A percentile compares a stretch with the other conserved stretches of the same genome.
phyloP scores from a whole-genome alignment of 257 asterid genomes.

The Knoxia roxburghii region DNA sequence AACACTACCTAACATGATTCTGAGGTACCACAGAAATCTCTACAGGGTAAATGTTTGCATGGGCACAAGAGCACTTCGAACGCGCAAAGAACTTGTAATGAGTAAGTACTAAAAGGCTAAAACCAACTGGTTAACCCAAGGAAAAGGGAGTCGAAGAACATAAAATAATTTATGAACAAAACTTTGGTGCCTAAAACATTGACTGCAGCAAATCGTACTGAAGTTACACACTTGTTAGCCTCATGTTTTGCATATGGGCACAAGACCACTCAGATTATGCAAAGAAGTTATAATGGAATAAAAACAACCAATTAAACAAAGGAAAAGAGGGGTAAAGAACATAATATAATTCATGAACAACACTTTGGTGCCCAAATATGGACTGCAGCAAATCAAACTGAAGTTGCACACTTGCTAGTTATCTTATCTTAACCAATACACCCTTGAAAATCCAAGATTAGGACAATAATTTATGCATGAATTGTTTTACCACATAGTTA shows the following conservation, averaged over 20 bases:
- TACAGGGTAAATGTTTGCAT: too few relatives aligned
- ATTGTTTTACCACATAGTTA: background rate
- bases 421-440: background rate
- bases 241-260: too few relatives aligned
- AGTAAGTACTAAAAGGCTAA: background rate
- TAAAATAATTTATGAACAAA: background rate
- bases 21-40: background rate
- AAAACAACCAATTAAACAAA: too few relatives aligned
- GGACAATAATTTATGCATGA: too few relatives aligned
- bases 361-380: background rate
- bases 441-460: background rate
- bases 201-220: too few relatives aligned
- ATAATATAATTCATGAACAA: background rate
- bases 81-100: too few relatives aligned
- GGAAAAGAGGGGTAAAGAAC: too few relatives aligned
- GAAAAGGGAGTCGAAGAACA: background rate
- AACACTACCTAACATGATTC: background rate
- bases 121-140: background rate
- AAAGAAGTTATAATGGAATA: too few relatives aligned
- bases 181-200: too few relatives aligned
- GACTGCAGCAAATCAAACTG: background rate
- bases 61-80: too few relatives aligned
- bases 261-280: too few relatives aligned
- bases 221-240: too few relatives aligned
- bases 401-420: background rate